Percentiles rank a stretch among this genome's conserved stretches.
Conservation (phyloP, 208 protist species). For the Acanthamoeba lenticulata region DNA sequence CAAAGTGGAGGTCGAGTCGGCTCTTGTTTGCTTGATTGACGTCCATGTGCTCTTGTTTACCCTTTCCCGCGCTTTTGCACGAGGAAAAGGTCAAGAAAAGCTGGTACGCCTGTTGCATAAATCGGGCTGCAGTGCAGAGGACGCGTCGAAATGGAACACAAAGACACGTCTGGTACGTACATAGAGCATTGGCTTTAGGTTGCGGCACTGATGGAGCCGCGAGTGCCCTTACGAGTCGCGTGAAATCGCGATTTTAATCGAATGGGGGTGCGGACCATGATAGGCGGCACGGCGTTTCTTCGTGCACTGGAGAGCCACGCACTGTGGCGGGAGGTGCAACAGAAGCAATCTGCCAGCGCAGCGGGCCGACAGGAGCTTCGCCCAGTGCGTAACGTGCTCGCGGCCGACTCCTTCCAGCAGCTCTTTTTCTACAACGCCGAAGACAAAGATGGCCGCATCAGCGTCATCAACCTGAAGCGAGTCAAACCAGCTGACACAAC, state of each 20-base stretch:
- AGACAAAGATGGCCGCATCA: background rate
- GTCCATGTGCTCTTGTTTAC: background rate
- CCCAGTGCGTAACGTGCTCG: background rate
- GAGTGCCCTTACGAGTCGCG: background rate
- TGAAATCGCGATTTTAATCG: background rate
- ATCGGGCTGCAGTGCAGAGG: background rate
- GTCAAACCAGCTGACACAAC: background rate
- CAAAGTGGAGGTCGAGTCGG: background rate
- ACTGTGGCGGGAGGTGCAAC: background rate
- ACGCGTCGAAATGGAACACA: background rate
- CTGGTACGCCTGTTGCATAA: no score
- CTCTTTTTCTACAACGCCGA: background rate
- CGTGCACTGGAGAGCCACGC: background rate
- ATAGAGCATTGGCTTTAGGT: background rate
- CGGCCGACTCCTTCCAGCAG: background rate
- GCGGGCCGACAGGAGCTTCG: background rate
- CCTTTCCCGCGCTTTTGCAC: background rate
- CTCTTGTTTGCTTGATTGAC: slow-evolving; percentile 2
- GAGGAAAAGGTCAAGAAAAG: background rate
- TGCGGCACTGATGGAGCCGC: background rate
- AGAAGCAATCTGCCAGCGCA: background rate
- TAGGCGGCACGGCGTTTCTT: background rate
- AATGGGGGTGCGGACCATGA: background rate
- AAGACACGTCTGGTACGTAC: background rate
- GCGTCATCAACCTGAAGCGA: slow-evolving; percentile 12